A percentile compares a stretch with the other conserved stretches of the same genome.
Conservation (phyloP, 1,284 basidiomycete species). For the Microstroma glucosiphilum region DNA sequence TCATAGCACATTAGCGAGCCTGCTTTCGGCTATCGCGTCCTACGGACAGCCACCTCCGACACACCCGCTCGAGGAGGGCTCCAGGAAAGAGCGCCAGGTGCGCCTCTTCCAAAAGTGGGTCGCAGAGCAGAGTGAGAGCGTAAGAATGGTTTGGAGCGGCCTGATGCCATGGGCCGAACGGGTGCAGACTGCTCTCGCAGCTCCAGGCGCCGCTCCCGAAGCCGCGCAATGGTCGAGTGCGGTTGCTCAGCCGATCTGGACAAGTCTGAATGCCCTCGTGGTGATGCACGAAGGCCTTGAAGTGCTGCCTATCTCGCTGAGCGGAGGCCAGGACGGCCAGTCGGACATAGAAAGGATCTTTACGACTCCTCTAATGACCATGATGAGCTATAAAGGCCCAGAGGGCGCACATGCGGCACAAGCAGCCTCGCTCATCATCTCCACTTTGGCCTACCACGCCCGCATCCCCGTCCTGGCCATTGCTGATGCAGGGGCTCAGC, state of each 20-base stretch:
- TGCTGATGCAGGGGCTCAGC: neutral
- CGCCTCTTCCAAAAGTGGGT: neutral
- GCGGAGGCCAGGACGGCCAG: neutral
- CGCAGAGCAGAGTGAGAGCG: neutral
- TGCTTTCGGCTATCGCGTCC: neutral
- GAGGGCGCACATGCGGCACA: neutral
- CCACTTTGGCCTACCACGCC: neutral
- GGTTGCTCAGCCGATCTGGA: neutral
- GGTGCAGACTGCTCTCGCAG: neutral
- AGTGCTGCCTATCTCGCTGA: neutral
- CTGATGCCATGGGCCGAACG: neutral
- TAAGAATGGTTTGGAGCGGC: neutral
- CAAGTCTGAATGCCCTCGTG: neutral
- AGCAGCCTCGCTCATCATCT: neutral
- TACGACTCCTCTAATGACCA: conserved; percentile 6
- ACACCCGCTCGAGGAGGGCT: conserved; percentile 4
- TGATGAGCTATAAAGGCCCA: conserved; percentile 24
- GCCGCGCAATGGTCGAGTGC: neutral
- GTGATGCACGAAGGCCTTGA: conserved; percentile 1
- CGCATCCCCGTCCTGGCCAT: neutral
- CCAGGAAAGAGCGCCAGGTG: neutral
- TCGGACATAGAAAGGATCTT: neutral
- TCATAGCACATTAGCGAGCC: neutral
- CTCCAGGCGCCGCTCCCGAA: neutral
- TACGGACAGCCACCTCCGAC: conserved; percentile 1